Evolutionary conservation across 768 basidiomycete species (phyloP), one percentile per base, ranked within the genome.

Genomic region (Tricholoma flavovirens): DNA sequence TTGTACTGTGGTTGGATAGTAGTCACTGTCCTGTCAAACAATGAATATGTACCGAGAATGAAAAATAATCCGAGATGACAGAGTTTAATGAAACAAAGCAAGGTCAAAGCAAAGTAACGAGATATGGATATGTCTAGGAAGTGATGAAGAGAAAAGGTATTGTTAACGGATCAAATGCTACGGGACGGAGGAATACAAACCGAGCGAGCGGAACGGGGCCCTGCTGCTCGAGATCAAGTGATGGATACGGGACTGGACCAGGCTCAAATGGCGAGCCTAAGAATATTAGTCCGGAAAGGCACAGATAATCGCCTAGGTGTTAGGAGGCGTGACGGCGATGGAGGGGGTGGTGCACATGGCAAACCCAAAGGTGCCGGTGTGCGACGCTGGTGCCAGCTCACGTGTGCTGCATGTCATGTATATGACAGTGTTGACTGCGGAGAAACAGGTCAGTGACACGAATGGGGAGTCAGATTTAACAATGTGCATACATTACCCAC

Each of bases 401-500:
- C 17, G 11, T 30, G 46, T 30, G 9, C 7, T 9, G 26, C 24
- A n/a, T 22, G 21, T 43, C 21, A 22, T 22, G n/a, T 15, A 43
- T 7, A 2, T 10, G 42, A 4, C 2, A 12, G 42, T 10, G 43
- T 45, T 24, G 4, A 12, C 43, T 45, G 24, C 5, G 5, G 8
- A 45, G 12, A 24, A 14, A 45, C 11, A 8, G 15, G n/a, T 40
- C 15, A 45, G 11, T 5, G 29, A n/a, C 49, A 50, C 26, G 11
- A 50, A 32, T 35, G 29, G 32, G 3, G 22, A 21, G 21, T 17
- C 11, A 35, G 35, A 43, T 40, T 29, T 15, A 4, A 53, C 10
- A 10, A 5, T 10, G 49, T 38, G 15, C 22, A 45, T 24, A 45
- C 43, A 3, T 45, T 15, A 54, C 58, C 11, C 45, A 61, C 54